phyloP scores from a whole-genome alignment of 768 basidiomycete species.

The Boletus rufocinnamomeus region DNA sequence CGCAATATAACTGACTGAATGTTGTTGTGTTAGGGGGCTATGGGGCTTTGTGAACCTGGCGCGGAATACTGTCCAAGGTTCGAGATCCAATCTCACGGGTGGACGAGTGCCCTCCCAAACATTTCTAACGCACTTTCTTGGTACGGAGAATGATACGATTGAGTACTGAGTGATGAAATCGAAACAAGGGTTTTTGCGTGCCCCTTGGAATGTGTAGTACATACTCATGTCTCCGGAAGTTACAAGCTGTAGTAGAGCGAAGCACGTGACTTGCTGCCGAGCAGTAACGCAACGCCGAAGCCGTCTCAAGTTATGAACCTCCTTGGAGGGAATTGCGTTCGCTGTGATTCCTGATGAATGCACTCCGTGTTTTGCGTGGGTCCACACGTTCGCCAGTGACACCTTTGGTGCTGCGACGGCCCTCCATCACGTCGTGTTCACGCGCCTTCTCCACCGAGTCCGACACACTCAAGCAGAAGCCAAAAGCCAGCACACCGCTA shows the following conservation, averaged over 20 bases:
- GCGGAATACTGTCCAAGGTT: background rate
- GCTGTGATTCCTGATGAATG: slow-evolving; percentile 19
- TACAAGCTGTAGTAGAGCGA: too few relatives aligned
- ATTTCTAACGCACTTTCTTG: background rate
- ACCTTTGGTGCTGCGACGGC: background rate
- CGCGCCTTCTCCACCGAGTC: slow-evolving; percentile 22
- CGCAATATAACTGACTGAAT: background rate
- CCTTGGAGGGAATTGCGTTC: background rate
- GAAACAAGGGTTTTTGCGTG: background rate
- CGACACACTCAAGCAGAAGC: slow-evolving; percentile 55
- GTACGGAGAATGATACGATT: background rate
- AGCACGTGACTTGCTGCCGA: slow-evolving; percentile 16
- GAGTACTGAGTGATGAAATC: background rate
- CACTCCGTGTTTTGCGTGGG: slow-evolving; percentile 13
- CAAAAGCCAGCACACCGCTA: slow-evolving; percentile 79
- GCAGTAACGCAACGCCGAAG: background rate
- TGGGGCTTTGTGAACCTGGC: background rate
- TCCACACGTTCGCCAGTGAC: background rate
- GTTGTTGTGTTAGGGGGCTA: too few relatives aligned
- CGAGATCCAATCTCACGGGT: background rate
- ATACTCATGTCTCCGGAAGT: background rate
- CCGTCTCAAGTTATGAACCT: background rate
- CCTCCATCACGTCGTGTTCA: background rate
- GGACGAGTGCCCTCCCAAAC: too few relatives aligned
- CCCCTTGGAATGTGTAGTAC: background rate